phyloP scores from a whole-genome alignment of 2,329 filamentous ascomycete species.

The Paraconiothyrium brasiliense region DNA sequence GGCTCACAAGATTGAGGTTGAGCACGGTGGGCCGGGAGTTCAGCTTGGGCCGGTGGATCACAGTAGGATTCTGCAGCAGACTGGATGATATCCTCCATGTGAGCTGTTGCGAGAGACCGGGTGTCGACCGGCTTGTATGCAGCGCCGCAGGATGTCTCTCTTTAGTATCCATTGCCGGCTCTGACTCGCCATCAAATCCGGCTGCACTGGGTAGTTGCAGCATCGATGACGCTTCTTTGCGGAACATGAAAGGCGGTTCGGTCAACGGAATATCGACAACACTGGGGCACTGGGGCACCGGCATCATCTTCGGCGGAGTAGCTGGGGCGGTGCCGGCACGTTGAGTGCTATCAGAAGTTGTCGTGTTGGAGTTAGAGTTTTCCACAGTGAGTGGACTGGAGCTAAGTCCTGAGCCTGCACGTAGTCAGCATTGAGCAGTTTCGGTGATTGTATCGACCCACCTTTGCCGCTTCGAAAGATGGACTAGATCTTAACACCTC shows the following conservation, averaged over 20 bases:
- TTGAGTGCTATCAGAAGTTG: conserved; percentile 27
- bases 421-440: conserved; percentile 11
- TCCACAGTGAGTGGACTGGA: conserved; percentile 17
- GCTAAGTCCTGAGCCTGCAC: conserved; percentile 28
- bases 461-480: conserved; percentile 47
- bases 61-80: conserved; percentile 41
- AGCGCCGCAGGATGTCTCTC: conserved; percentile 25
- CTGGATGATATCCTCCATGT: conserved; percentile 36
- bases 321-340: conserved; percentile 16
- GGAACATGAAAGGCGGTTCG: conserved; percentile 23
- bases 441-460: conserved; percentile 12
- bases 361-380: conserved; percentile 24
- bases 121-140: conserved; percentile 40
- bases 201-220: conserved; percentile 39
- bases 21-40: conserved; percentile 39
- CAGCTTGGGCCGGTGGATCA: conserved; percentile 43
- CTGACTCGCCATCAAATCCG: conserved; percentile 47
- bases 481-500: conserved; percentile 46
- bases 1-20: conserved; percentile 20
- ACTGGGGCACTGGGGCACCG: conserved; percentile 24
- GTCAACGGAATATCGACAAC: conserved; percentile 24
- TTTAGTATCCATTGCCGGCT: conserved; percentile 31
- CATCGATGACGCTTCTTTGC: conserved; percentile 29
- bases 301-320: conserved; percentile 7
- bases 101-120: conserved; percentile 40